phyloP scores from a whole-genome alignment of 768 basidiomycete species.

The Ramaria sp. region DNA sequence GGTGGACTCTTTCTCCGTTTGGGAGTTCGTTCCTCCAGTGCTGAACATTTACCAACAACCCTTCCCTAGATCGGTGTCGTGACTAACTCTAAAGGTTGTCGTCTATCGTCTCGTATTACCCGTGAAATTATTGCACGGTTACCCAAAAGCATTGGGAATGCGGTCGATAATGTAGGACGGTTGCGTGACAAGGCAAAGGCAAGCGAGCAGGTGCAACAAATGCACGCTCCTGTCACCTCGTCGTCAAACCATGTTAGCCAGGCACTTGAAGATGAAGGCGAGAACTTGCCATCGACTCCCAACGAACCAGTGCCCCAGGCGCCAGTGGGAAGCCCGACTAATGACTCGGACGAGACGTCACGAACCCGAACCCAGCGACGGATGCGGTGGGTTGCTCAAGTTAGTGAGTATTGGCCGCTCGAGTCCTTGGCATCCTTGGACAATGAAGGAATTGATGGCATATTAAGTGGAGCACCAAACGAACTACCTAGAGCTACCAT shows the following conservation, averaged over 20 bases:
- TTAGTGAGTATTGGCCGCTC: constrained; percentile 94
- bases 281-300: constrained; percentile 32
- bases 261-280: background rate
- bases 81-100: constrained; percentile 86
- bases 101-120: constrained; percentile 67
- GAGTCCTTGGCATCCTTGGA: constrained; percentile 62
- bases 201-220: constrained; percentile 10
- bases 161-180: constrained; percentile 62
- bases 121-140: constrained; percentile 74
- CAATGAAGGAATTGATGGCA: constrained; percentile 51
- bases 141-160: constrained; percentile 60
- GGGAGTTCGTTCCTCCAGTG: background rate
- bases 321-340: constrained; percentile 33
- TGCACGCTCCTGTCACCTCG: too few relatives aligned
- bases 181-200: constrained; percentile 48
- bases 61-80: constrained; percentile 60
- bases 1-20: background rate
- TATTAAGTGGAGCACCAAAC: constrained; percentile 33
- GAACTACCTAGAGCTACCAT: background rate
- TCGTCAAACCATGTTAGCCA: constrained; percentile 37
- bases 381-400: constrained; percentile 90
- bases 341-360: constrained; percentile 18
- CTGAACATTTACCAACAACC: background rate
- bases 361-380: constrained; percentile 35
- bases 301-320: constrained; percentile 58